phyloP scores from a whole-genome alignment of 2,329 filamentous ascomycete genomes.

The Penicillium sclerotigenum region DNA sequence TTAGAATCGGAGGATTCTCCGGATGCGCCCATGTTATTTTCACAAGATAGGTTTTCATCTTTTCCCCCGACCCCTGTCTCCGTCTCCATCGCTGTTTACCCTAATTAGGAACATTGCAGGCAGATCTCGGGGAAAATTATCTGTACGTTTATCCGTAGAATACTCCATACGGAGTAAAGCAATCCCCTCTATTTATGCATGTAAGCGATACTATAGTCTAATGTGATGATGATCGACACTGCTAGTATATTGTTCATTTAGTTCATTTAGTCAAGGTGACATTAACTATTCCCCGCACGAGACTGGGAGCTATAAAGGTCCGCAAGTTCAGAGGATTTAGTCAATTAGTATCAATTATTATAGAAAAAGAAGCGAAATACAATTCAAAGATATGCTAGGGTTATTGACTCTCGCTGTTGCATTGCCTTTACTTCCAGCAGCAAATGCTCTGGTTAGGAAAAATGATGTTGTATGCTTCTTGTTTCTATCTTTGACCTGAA shows the following conservation, averaged over 20 bases:
- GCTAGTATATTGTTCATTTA: neutral
- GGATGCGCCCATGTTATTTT: no score
- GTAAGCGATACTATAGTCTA: neutral
- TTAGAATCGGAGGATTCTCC: no score
- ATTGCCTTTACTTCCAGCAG: slow-evolving; percentile 18
- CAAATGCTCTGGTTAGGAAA: slow-evolving; percentile 26
- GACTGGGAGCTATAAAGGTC: neutral
- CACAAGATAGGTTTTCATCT: neutral
- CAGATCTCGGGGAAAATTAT: neutral
- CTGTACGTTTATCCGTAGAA: neutral
- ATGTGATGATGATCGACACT: neutral
- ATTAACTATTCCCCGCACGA: neutral
- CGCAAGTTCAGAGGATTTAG: neutral
- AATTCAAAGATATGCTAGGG: slow-evolving; percentile 7
- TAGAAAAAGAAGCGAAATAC: neutral
- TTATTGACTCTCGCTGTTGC: slow-evolving; percentile 8
- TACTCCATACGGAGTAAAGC: neutral
- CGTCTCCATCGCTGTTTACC: neutral
- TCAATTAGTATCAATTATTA: no score
- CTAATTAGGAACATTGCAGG: neutral
- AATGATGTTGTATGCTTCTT: slow-evolving; percentile 27
- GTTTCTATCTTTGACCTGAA: neutral
- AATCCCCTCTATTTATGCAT: neutral
- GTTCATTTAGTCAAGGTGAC: neutral
- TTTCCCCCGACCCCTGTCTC: neutral